Conservation (phyloP, 1,284 basidiomycete genomes). For the Entoloma clypeatum region DNA sequence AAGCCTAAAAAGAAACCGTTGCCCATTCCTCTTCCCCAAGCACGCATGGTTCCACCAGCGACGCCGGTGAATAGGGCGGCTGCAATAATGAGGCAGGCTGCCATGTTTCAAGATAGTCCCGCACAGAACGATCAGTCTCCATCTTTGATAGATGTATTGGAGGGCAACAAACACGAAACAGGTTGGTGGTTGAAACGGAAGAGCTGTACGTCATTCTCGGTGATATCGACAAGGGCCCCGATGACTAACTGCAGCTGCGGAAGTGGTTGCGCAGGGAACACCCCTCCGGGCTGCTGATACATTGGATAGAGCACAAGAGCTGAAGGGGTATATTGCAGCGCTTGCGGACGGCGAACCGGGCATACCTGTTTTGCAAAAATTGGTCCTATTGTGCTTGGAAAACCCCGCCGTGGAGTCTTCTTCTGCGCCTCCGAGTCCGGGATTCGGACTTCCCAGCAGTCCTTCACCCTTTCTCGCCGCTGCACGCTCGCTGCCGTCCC, state of each 20-base stretch:
- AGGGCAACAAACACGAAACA: slow-evolving; percentile 57
- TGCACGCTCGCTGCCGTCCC: slow-evolving; percentile 38
- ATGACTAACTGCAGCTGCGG: slow-evolving; percentile 14
- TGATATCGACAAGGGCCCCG: slow-evolving; percentile 2
- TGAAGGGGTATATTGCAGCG: slow-evolving; percentile 48
- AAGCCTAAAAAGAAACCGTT: slow-evolving; percentile 38
- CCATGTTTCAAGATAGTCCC: slow-evolving; percentile 76
- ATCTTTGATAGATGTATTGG: slow-evolving; percentile 63
- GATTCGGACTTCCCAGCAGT: slow-evolving; percentile 39
- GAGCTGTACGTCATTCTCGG: slow-evolving; percentile 44
- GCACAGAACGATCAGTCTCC: slow-evolving; percentile 46
- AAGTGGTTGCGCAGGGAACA: slow-evolving; percentile 50
- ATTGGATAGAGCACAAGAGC: slow-evolving; percentile 40
- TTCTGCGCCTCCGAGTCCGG: slow-evolving; percentile 43
- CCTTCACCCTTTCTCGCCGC: slow-evolving; percentile 45
- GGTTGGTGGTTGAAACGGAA: slow-evolving; percentile 78
- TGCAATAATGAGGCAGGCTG: slow-evolving; percentile 65
- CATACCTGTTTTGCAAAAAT: slow-evolving; percentile 50
- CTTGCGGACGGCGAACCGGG: slow-evolving; percentile 53
- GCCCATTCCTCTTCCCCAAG: slow-evolving; percentile 25
- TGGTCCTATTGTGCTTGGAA: slow-evolving; percentile 57
- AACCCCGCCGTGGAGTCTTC: slow-evolving; percentile 49
- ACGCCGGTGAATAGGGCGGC: slow-evolving; percentile 62
- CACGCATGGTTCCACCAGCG: slow-evolving; percentile 36
- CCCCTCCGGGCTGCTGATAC: slow-evolving; percentile 36